phyloP scores from a whole-genome alignment of 768 basidiomycete genomes.

The Solioccasus polychromus region DNA sequence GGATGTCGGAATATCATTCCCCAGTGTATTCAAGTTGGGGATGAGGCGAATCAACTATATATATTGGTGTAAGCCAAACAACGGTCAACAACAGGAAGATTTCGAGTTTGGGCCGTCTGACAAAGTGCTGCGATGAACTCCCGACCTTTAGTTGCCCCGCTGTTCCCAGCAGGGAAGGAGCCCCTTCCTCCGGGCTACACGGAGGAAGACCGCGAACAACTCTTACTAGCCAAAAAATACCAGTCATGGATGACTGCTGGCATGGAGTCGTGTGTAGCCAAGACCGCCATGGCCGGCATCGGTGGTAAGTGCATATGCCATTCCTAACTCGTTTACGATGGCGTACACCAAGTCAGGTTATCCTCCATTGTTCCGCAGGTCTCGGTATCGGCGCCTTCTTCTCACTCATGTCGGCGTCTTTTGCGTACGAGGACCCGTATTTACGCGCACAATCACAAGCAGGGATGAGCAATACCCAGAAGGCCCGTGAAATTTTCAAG shows the following conservation, averaged over 20 bases:
- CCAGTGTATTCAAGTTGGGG: no score
- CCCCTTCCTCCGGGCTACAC: constrained; percentile 82
- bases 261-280: constrained; percentile 85
- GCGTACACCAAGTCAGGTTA: constrained; percentile 7
- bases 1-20: no score
- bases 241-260: constrained; percentile 65
- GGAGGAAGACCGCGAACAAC: constrained; percentile 70
- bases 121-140: constrained; percentile 17
- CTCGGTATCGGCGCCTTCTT: constrained; percentile 94
- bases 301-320: constrained; percentile 58
- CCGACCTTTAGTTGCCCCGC: constrained; percentile 53
- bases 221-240: constrained; percentile 73
- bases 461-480: constrained; percentile 63
- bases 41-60: no score
- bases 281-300: constrained; percentile 76
- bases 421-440: constrained; percentile 92
- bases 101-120: constrained; percentile 1
- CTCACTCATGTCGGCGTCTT: constrained; percentile 93
- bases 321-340: neutral
- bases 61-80: no score
- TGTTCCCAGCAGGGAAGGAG: constrained; percentile 84
- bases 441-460: constrained; percentile 61
- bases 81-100: constrained; percentile 12
- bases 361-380: constrained; percentile 43
- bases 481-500: constrained; percentile 80